These are phyloP conservation scores for Aspergillus sp. DNA, from an alignment of 2,329 filamentous ascomycete genomes.

Conservation along the genomic window DNA sequence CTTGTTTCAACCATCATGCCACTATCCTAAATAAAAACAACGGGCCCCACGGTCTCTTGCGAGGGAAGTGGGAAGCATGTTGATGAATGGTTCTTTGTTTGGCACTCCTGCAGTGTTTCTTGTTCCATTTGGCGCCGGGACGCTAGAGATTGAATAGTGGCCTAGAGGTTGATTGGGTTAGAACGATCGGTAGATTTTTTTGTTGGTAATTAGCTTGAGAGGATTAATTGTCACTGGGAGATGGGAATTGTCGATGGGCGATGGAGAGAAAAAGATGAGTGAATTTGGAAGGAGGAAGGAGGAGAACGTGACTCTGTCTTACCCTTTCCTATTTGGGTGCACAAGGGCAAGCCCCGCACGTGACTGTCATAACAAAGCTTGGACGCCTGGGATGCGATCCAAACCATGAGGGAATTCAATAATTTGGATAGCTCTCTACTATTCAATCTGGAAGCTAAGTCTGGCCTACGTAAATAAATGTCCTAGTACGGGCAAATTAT, in stretches of 20 bases:
- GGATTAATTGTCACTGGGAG: neutral
- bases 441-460: too few relatives aligned
- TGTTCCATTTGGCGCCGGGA: constrained; percentile 15
- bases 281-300: neutral
- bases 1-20: neutral
- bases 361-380: too few relatives aligned
- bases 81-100: constrained; percentile 2
- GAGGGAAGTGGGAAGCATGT: neutral
- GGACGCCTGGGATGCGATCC: too few relatives aligned
- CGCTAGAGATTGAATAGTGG: constrained; percentile 2
- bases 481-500: too few relatives aligned
- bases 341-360: too few relatives aligned
- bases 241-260: neutral
- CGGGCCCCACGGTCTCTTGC: neutral
- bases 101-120: constrained; percentile 7
- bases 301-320: neutral
- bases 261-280: too few relatives aligned
- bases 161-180: neutral
- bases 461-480: too few relatives aligned
- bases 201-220: neutral
- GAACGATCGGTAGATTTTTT: neutral
- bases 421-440: too few relatives aligned
- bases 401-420: too few relatives aligned
- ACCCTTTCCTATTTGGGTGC: too few relatives aligned
- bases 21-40: constrained; percentile 1